phyloP scores from a whole-genome alignment of 1,139 yeast genomes.

The Protomyces macrosporus region DNA sequence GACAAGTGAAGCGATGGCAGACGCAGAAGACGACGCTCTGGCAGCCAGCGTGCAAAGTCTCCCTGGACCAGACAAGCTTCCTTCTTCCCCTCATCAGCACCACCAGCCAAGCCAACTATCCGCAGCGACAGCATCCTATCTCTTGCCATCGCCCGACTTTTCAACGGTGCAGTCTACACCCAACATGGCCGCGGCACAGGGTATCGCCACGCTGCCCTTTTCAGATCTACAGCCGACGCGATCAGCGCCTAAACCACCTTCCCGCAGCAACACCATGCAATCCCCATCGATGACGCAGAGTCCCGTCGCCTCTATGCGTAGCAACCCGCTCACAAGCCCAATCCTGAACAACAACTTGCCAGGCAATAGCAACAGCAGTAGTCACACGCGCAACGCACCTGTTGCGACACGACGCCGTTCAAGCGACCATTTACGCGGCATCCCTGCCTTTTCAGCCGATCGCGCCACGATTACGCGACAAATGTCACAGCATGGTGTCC shows the following conservation, averaged over 20 bases:
- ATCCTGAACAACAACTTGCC: background rate
- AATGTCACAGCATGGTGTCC: slow-evolving; percentile 7
- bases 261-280: background rate
- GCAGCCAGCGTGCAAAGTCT: background rate
- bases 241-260: slow-evolving; percentile 26
- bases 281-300: background rate
- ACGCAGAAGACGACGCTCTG: background rate
- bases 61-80: background rate
- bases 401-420: background rate
- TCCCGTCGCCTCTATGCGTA: background rate
- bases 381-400: background rate
- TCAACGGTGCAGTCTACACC: background rate
- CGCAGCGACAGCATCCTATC: background rate
- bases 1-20: too few relatives aligned
- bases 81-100: background rate
- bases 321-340: background rate
- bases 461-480: slow-evolving; percentile 3
- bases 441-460: slow-evolving; percentile 4
- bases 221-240: slow-evolving; percentile 23
- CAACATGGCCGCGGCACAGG: background rate
- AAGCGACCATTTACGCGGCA: background rate
- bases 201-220: background rate
- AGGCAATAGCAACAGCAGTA: too few relatives aligned
- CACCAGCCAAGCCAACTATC: background rate
- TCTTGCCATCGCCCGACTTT: background rate